Base-by-base conservation (phyloP, 148 eudicot species). In the Persicaria tinctoria region DNA sequence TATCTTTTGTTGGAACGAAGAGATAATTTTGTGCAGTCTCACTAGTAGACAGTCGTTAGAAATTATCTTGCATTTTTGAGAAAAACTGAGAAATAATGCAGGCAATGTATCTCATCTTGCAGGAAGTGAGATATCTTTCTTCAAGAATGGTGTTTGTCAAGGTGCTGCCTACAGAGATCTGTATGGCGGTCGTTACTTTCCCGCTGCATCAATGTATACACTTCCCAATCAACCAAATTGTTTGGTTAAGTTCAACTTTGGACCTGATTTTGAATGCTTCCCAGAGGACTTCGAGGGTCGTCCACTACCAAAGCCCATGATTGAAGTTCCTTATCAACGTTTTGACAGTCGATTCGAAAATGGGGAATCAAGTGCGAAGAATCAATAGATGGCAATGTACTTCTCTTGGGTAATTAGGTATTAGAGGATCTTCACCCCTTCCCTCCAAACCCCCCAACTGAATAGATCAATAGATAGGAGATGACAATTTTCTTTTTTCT, bases 161-260 rank as follows among this genome's bases (percentile, higher is more conserved):
- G 99, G 99, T 53, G 86, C 85, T 82, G 99, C 97, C 53, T 95
- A 87, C 78, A 86, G 73, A 79, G 88, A 95, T 83, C 87, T 95
- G n/a, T 80, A 55, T 80, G 99, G 99, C 62, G 99, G 96, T 46
- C 92, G 90, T 46, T 95, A 95, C 80, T 95, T 78, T 75, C 97
- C 97, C 20, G 99, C 97, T 64, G 99, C 99, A 79, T 95, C 99
- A 51, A 95, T 95, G 96, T 95, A 90, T 80, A 95, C 99, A 17
- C 97, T 92, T 76, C 99, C 99, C n/a, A 84, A 90, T 83, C 97
- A 92, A 77, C 89, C 96, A 74, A 92, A 90, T 75, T 92, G 99
- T 68, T 74, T 78, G 70, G 97, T 92, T 70, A 87, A 83, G 83
- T 95, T 95, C 92, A 95, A 95, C 85, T 95, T 95, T 74, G 98